These are phyloP conservation scores for Grosmannia huntii DNA, from an alignment of 2,329 filamentous ascomycete genomes.

Conservation along the genomic window DNA sequence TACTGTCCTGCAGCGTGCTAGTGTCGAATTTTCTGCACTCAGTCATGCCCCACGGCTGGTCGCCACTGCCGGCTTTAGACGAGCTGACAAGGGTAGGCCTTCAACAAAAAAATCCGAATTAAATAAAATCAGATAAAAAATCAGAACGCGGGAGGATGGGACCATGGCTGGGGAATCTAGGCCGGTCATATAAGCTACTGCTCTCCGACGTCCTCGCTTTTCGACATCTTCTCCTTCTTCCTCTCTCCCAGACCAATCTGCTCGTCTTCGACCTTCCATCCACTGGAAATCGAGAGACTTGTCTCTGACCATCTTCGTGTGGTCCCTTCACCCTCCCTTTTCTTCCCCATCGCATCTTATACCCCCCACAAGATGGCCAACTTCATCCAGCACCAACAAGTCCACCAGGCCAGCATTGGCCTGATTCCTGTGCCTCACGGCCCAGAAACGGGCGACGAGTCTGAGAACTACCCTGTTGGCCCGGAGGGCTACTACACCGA, in stretches of 20 bases:
- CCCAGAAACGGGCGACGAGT: slow-evolving; percentile 34
- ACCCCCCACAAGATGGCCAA: slow-evolving; percentile 19
- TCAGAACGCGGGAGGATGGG: not conserved
- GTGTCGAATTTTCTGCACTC: not conserved
- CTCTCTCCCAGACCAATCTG: not conserved
- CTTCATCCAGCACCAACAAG: slow-evolving; percentile 24
- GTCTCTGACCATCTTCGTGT: not conserved
- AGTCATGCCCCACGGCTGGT: not conserved
- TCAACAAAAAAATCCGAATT: not conserved
- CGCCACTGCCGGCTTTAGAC: not conserved
- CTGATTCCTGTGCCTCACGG: slow-evolving; percentile 44
- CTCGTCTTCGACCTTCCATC: not conserved
- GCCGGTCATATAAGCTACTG: slow-evolving; percentile 4
- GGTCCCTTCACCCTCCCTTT: not conserved
- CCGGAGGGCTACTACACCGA: slow-evolving; percentile 25
- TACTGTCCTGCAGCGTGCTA: no score
- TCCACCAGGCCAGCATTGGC: slow-evolving; percentile 31
- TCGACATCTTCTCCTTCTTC: not conserved
- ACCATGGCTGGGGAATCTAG: not conserved
- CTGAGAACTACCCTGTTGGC: slow-evolving; percentile 30
- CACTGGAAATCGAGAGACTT: not conserved
- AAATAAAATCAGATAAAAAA: not conserved
- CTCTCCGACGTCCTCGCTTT: not conserved
- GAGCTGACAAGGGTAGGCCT: not conserved
- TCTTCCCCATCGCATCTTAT: not conserved